Conservation (phyloP, 108 stramenopile genomes). For the Pelagomonas calceolata region DNA sequence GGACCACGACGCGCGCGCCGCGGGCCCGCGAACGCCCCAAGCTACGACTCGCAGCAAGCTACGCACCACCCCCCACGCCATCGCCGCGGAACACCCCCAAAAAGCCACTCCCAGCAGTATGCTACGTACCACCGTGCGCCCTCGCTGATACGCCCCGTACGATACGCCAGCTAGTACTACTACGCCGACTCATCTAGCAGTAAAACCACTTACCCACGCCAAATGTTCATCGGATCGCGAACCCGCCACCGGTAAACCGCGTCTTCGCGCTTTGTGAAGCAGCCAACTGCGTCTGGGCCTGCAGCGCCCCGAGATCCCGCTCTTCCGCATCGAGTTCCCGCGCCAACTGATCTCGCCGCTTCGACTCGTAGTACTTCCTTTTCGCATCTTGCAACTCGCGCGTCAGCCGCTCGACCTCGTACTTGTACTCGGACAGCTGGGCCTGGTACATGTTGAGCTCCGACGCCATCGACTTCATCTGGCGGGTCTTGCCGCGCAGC, state of each 20-base stretch:
- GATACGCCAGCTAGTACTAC: too few relatives aligned
- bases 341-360: slow-evolving; percentile 44
- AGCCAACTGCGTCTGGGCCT: slow-evolving; percentile 25
- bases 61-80: too few relatives aligned
- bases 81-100: too few relatives aligned
- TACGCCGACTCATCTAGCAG: too few relatives aligned
- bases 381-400: slow-evolving; percentile 63
- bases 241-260: slow-evolving; percentile 52
- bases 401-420: slow-evolving; percentile 55
- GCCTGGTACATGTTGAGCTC: slow-evolving; percentile 79
- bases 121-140: too few relatives aligned
- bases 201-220: too few relatives aligned
- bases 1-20: too few relatives aligned
- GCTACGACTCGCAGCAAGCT: too few relatives aligned
- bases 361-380: slow-evolving; percentile 61
- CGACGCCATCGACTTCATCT: slow-evolving; percentile 69
- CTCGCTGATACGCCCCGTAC: too few relatives aligned
- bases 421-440: slow-evolving; percentile 67
- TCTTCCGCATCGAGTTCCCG: slow-evolving; percentile 27
- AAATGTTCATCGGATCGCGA: slow-evolving; percentile 44
- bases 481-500: slow-evolving; percentile 61
- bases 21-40: too few relatives aligned
- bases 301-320: slow-evolving; percentile 24
- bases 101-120: too few relatives aligned
- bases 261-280: slow-evolving; percentile 33